Evolutionary conservation across 371 early-diverging fungal genomes (phyloP).

Genomic region (Parasitella parasitica): DNA sequence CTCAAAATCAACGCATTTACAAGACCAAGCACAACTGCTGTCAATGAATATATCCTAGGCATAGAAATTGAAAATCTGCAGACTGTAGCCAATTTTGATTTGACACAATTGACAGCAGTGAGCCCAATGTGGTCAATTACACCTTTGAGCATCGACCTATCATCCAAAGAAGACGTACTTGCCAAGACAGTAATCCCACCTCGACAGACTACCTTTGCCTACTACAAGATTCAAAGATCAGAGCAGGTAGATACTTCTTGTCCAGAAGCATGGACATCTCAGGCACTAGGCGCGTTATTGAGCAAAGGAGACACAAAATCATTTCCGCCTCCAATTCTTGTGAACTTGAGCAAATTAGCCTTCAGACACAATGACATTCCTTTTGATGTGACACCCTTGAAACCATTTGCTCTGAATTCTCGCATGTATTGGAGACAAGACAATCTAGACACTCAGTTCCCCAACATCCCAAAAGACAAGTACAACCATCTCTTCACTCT

Average conservation of each 20-base stretch:
- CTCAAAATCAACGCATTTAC: constrained; percentile 92
- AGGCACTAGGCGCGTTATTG: constrained; percentile 45
- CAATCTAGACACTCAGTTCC: constrained; percentile 61
- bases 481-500: constrained; percentile 66
- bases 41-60: constrained; percentile 85
- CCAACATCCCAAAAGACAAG: constrained; percentile 52
- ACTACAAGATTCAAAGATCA: constrained; percentile 54
- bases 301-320: constrained; percentile 25
- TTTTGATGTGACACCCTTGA: constrained; percentile 53
- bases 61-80: constrained; percentile 85
- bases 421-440: constrained; percentile 73
- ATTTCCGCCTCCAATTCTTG: constrained; percentile 28
- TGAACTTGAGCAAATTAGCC: constrained; percentile 40
- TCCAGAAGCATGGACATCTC: constrained; percentile 55
- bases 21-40: constrained; percentile 71
- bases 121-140: constrained; percentile 75
- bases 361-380: constrained; percentile 48
- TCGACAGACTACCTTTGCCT: constrained; percentile 64
- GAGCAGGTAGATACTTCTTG: constrained; percentile 9
- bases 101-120: constrained; percentile 71
- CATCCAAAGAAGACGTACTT: constrained; percentile 29
- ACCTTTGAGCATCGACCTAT: constrained; percentile 47
- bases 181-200: constrained; percentile 52
- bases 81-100: constrained; percentile 54
- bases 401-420: constrained; percentile 66